phyloP scores from a whole-genome alignment of 1,284 basidiomycete species.

The Heliocybe sulcata region DNA sequence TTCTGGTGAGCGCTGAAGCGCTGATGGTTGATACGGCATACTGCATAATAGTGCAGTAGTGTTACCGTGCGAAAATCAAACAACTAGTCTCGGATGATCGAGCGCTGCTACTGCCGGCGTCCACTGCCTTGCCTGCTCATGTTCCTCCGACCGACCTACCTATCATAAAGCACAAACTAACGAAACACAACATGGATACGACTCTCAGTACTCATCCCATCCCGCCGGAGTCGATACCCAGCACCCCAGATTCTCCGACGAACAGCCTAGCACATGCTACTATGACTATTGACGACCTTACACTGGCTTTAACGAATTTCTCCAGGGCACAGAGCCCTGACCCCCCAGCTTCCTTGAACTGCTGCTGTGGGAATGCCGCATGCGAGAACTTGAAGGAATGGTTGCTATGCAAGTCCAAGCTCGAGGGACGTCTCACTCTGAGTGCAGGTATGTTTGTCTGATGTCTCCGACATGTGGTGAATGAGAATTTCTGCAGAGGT shows the following conservation, averaged over 20 bases:
- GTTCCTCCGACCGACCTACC: background rate
- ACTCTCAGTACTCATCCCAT: background rate
- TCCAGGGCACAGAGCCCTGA: constrained; percentile 66
- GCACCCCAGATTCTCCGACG: background rate
- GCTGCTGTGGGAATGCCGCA: constrained; percentile 61
- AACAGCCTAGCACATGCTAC: constrained; percentile 2
- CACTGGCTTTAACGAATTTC: constrained; percentile 60
- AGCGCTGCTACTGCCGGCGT: background rate
- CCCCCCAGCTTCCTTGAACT: constrained; percentile 37
- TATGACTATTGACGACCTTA: constrained; percentile 68
- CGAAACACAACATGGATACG: background rate
- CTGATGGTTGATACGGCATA: no score
- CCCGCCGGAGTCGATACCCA: background rate
- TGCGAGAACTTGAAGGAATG: constrained; percentile 62
- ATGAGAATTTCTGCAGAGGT: constrained; percentile 51
- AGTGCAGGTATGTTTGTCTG: constrained; percentile 63
- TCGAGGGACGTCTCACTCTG: constrained; percentile 71
- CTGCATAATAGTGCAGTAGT: background rate
- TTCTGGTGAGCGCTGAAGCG: no score
- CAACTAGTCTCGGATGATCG: background rate
- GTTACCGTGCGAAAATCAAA: background rate
- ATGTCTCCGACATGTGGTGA: background rate
- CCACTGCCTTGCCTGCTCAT: background rate
- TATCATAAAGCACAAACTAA: background rate
- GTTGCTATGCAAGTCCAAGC: constrained; percentile 55